Percentiles rank a stretch among this genome's conserved stretches.
phyloP scores from a whole-genome alignment of 257 asterid genomes.

The Voacanga thouarsii region DNA sequence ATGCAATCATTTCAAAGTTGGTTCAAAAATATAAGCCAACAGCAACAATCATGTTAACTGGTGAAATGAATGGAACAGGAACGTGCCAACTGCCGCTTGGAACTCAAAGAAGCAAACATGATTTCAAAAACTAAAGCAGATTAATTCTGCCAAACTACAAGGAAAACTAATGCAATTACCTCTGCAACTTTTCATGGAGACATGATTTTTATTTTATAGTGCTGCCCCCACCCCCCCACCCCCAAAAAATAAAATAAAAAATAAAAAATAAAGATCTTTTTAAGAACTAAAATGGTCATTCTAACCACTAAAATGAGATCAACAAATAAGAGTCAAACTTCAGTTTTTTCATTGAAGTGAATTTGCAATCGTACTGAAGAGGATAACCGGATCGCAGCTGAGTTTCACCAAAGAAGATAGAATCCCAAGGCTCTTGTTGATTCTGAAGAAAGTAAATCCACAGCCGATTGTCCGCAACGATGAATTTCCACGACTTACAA shows the following conservation, averaged over 20 bases:
- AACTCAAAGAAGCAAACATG: not conserved
- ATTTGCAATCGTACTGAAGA: slow-evolving; percentile 52
- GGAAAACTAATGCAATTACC: not conserved
- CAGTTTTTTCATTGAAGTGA: not conserved
- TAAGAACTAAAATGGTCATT: not conserved
- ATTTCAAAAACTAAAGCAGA: not conserved
- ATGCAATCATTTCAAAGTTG: not conserved
- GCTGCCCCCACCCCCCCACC: too few relatives aligned
- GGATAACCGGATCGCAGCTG: slow-evolving; percentile 73
- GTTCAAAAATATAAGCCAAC: not conserved
- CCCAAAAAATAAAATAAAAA: too few relatives aligned
- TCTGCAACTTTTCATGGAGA: not conserved
- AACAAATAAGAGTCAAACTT: not conserved
- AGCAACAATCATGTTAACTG: not conserved
- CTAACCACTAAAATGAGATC: not conserved
- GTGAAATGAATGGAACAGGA: not conserved
- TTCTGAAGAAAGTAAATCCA: slow-evolving; percentile 91
- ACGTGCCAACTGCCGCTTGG: not conserved
- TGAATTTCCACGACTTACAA: slow-evolving; percentile 70
- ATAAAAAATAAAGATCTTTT: too few relatives aligned
- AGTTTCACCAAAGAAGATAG: slow-evolving; percentile 80
- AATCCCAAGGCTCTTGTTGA: slow-evolving; percentile 75
- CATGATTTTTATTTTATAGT: not conserved
- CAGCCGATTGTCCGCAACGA: slow-evolving; percentile 72
- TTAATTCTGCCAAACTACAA: not conserved